Percentiles rank a stretch among this genome's conserved stretches.
Evolutionary conservation across 345 rosid species (phyloP).

Genomic region (Melaleuca quinquenervia): DNA sequence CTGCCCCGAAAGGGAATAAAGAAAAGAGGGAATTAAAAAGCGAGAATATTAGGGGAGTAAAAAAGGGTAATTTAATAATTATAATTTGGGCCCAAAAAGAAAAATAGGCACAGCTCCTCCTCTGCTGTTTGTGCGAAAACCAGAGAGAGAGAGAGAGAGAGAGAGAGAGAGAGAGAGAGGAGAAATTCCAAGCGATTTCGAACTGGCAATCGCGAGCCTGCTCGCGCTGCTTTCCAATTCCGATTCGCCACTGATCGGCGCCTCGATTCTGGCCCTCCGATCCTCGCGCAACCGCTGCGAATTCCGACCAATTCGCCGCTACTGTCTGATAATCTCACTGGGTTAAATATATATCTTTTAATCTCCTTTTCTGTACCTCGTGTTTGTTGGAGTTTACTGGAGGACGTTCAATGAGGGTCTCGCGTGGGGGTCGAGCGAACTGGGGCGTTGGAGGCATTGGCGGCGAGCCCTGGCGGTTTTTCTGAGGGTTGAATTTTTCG

Average conservation of each 20-base stretch:
- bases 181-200: not conserved
- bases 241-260: not conserved
- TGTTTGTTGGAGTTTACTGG: not conserved
- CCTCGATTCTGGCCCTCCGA: not conserved
- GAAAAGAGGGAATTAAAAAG: not conserved
- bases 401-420: not conserved
- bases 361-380: not conserved
- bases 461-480: not conserved
- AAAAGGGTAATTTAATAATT: not conserved
- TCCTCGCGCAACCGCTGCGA: not conserved
- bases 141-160: not conserved
- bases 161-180: not conserved
- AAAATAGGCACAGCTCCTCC: slow-evolving; percentile 2
- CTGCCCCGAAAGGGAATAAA: not conserved
- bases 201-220: not conserved
- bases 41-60: not conserved
- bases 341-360: too few species aligned
- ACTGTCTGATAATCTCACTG: too few species aligned
- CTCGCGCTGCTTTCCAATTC: not conserved
- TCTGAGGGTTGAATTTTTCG: not conserved
- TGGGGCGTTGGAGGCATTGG: not conserved
- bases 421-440: not conserved
- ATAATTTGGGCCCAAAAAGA: not conserved
- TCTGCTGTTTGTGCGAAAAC: not conserved
- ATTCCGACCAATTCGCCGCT: too few species aligned